Percentiles rank a stretch among this genome's conserved stretches.
Conservation (phyloP, 2,329 filamentous ascomycete genomes). For the Coniochaeta sp. region DNA sequence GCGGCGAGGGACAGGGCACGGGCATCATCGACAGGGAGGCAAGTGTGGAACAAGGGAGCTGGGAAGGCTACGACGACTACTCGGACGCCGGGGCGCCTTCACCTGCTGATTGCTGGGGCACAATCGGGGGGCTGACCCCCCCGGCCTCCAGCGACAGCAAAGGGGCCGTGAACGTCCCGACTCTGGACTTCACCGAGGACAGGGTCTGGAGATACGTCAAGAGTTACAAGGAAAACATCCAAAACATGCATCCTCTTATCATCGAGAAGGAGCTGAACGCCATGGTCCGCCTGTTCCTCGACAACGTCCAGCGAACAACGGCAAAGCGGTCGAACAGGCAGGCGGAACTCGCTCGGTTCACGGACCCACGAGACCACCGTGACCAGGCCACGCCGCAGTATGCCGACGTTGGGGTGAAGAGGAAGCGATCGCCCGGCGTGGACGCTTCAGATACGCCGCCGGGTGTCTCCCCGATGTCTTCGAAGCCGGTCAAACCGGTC, state of each 20-base stretch:
- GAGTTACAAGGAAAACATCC: conserved; percentile 53
- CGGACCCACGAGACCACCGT: not conserved
- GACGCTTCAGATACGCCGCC: not conserved
- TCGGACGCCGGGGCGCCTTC: conserved; percentile 43
- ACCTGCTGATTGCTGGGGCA: conserved; percentile 51
- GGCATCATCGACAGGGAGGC: conserved; percentile 39
- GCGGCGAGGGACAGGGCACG: conserved; percentile 65
- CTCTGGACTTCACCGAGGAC: conserved; percentile 44
- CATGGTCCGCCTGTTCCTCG: conserved; percentile 46
- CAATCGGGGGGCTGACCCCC: conserved; percentile 44
- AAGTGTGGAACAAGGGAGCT: conserved; percentile 25
- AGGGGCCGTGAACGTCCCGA: conserved; percentile 29
- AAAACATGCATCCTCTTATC: conserved; percentile 60
- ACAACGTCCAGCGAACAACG: conserved; percentile 28
- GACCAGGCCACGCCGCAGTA: conserved; percentile 7
- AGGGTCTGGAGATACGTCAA: conserved; percentile 47
- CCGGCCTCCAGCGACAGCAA: conserved; percentile 13
- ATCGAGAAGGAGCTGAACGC: conserved; percentile 43
- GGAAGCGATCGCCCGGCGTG: conserved; percentile 37
- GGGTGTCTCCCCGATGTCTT: conserved; percentile 2
- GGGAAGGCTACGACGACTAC: conserved; percentile 32
- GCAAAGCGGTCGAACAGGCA: not conserved
- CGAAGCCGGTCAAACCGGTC: conserved; percentile 43
- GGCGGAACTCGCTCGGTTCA: not conserved
- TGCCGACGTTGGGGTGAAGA: conserved; percentile 32